These are phyloP conservation scores for Oryza longistaminata DNA, from an alignment of 176 grass and related monocot genomes.

Conservation along the genomic window DNA sequence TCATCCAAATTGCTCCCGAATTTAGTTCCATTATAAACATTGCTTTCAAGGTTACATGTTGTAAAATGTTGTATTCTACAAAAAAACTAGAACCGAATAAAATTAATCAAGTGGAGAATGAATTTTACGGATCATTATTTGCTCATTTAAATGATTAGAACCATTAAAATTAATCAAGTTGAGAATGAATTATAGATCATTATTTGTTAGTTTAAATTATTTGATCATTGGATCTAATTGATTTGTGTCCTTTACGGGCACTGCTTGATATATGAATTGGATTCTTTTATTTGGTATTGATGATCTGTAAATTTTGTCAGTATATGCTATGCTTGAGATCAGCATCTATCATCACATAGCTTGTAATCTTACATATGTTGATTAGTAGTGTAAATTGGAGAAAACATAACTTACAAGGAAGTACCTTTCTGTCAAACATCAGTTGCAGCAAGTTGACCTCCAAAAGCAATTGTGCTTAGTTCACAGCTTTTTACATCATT, in stretches of 20 bases:
- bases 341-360: neutral
- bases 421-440: neutral
- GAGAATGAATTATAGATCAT: too few species aligned
- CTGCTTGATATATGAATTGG: neutral
- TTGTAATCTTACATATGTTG: neutral
- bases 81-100: constrained; percentile 28
- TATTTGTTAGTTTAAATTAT: too few species aligned
- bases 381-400: neutral
- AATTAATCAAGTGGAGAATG: neutral
- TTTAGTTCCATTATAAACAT: neutral
- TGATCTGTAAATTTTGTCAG: neutral
- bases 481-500: too few species aligned
- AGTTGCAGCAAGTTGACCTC: neutral
- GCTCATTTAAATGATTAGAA: too few species aligned
- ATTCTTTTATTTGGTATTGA: neutral
- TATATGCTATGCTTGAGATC: neutral
- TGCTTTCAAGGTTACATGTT: constrained; percentile 25
- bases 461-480: neutral
- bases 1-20: neutral
- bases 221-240: too few species aligned
- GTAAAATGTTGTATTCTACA: constrained; percentile 36
- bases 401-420: neutral
- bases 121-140: too few species aligned
- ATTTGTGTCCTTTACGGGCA: too few species aligned
- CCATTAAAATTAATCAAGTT: too few species aligned